A percentile compares a stretch with the other conserved stretches of the same genome.
These are phyloP conservation scores for Trypanosoma congolense DNA, from an alignment of 208 protist genomes.

Conservation along the genomic window DNA sequence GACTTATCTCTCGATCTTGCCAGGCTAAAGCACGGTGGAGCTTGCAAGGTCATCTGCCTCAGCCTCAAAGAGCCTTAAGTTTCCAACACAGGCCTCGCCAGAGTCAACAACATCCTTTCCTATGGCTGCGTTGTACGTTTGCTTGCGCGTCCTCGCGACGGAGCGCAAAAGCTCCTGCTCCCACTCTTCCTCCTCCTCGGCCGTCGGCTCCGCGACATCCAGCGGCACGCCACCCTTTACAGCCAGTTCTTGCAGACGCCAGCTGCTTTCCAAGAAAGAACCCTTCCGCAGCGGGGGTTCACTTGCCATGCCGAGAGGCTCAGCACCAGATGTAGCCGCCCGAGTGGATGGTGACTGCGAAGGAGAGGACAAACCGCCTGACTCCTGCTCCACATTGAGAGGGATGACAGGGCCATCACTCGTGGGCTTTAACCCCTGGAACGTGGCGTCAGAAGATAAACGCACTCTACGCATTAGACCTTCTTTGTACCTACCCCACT, in stretches of 20 bases:
- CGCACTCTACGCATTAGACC: constrained; percentile 7
- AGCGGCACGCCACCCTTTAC: neutral
- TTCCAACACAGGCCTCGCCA: neutral
- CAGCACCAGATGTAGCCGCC: constrained; percentile 4
- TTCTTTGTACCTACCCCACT: constrained; percentile 54
- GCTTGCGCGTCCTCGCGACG: constrained; percentile 12
- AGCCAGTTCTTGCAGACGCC: neutral
- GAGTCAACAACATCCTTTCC: neutral
- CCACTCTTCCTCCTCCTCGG: constrained; percentile 11
- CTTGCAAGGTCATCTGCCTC: neutral
- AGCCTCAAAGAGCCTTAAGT: neutral
- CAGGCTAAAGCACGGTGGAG: neutral
- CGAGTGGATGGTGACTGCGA: constrained; percentile 1
- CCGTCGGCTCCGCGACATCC: neutral
- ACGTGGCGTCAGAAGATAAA: neutral
- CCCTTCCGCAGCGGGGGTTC: neutral
- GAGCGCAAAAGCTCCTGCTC: constrained; percentile 16
- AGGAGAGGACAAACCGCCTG: constrained; percentile 1
- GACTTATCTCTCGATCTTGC: no score
- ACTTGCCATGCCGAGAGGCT: constrained; percentile 9
- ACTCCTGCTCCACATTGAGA: constrained; percentile 2
- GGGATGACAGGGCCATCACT: neutral
- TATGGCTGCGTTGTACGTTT: constrained; percentile 3
- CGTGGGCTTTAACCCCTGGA: constrained; percentile 13
- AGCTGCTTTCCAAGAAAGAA: neutral